These are phyloP conservation scores for Termitomyces heimii DNA, from an alignment of 768 basidiomycete species.

Conservation along the genomic window DNA sequence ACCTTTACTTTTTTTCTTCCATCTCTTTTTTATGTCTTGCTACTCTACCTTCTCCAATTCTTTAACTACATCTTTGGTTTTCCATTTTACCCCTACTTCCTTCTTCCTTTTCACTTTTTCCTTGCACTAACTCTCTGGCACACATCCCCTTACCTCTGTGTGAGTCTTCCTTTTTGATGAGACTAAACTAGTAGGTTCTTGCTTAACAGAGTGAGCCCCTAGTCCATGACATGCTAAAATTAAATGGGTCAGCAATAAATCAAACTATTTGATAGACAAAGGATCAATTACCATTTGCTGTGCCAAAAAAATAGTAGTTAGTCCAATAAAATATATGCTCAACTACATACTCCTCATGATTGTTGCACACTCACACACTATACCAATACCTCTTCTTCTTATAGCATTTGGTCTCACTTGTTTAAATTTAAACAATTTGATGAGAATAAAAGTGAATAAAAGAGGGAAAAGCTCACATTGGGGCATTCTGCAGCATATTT, in stretches of 20 bases:
- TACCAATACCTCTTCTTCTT: constrained; percentile 98
- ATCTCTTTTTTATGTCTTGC: no score
- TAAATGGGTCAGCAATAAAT: constrained; percentile 4
- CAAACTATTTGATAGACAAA: neutral
- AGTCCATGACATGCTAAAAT: constrained; percentile 76
- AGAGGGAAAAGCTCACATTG: constrained; percentile 69
- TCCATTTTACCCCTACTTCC: no score
- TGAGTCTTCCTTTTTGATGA: no score
- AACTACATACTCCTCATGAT: constrained; percentile 85
- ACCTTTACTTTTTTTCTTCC: no score
- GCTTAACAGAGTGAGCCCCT: no score
- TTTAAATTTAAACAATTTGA: constrained; percentile 77
- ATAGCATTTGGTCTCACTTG: constrained; percentile 97
- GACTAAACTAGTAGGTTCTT: no score
- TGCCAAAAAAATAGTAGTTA: constrained; percentile 15
- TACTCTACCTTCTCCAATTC: no score
- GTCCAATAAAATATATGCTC: constrained; percentile 3
- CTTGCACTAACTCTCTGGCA: no score
- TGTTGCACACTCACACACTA: constrained; percentile 96
- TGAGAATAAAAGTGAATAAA: neutral
- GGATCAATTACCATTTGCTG: constrained; percentile 70
- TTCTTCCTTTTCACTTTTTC: no score
- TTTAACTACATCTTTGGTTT: no score
- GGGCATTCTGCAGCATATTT: constrained; percentile 98
- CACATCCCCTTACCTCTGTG: no score